phyloP scores from a whole-genome alignment of 2,329 filamentous ascomycete species.

The Geoglossum cookeanum region DNA sequence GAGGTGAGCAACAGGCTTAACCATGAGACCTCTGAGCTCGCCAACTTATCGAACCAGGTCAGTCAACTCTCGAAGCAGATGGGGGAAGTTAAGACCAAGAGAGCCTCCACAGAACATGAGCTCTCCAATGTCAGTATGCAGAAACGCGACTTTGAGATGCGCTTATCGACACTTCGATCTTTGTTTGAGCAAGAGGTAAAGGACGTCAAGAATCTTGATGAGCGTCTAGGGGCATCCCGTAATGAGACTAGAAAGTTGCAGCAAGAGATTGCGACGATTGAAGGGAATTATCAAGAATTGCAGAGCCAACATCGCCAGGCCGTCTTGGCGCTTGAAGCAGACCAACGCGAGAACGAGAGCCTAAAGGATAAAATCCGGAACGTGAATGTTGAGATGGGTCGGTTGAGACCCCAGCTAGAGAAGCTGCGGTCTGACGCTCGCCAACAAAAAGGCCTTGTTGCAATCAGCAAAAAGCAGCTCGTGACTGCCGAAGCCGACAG shows the following conservation, averaged over 20 bases:
- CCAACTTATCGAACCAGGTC: conserved; percentile 91
- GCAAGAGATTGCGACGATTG: conserved; percentile 64
- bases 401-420: conserved; percentile 78
- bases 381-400: conserved; percentile 63
- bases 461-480: conserved; percentile 97
- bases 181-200: conserved; percentile 90
- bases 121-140: conserved; percentile 64
- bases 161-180: conserved; percentile 65
- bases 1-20: conserved; percentile 78
- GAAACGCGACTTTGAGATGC: conserved; percentile 82
- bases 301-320: conserved; percentile 67
- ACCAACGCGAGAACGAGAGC: conserved; percentile 71
- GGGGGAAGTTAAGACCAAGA: conserved; percentile 77
- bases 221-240: conserved; percentile 56
- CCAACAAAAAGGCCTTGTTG: conserved; percentile 88
- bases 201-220: conserved; percentile 66
- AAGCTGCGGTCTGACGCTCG: conserved; percentile 82
- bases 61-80: conserved; percentile 81
- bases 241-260: conserved; percentile 72
- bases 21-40: conserved; percentile 76
- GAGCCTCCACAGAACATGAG: conserved; percentile 59
- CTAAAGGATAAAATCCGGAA: conserved; percentile 76
- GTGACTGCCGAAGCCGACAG: conserved; percentile 74
- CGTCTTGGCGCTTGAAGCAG: conserved; percentile 53
- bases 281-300: conserved; percentile 63